Evolutionary conservation across 1,139 yeast species (phyloP).

Genomic region (Geotrichum histeridarum): DNA sequence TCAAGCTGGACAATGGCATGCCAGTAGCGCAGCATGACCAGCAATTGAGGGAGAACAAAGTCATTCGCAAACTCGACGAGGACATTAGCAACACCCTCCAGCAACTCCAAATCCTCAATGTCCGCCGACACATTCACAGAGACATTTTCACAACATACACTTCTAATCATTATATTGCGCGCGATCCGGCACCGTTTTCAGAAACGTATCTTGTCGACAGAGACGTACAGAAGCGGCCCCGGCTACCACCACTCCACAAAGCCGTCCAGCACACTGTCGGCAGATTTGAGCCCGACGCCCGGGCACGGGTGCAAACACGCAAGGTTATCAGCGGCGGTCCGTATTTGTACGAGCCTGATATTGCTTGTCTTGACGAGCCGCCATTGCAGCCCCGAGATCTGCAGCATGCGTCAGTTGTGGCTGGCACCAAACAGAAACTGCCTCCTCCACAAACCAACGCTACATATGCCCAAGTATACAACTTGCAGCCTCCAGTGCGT

Average conservation of each 20-base stretch:
- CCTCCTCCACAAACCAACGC: conserved; percentile 7
- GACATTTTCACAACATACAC: conserved; percentile 32
- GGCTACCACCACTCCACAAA: not conserved
- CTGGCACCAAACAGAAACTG: conserved; percentile 2
- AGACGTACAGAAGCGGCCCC: conserved; percentile 20
- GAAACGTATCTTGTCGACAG: conserved; percentile 29
- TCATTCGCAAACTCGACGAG: conserved; percentile 8
- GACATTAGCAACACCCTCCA: conserved; percentile 8
- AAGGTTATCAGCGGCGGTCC: not conserved
- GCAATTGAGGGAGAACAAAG: conserved; percentile 5
- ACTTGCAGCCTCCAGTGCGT: not conserved
- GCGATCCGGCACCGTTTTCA: conserved; percentile 21
- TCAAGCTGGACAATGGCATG: not conserved
- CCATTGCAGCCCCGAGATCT: not conserved
- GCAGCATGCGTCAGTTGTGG: not conserved
- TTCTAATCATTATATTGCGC: conserved; percentile 23
- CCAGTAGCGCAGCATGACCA: conserved; percentile 13
- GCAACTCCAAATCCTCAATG: conserved; percentile 5
- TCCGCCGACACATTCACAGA: conserved; percentile 31
- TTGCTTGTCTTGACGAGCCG: conserved; percentile 3
- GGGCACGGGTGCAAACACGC: conserved; percentile 7
- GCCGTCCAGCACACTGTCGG: conserved; percentile 12
- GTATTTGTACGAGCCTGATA: not conserved
- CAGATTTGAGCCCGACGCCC: conserved; percentile 4
- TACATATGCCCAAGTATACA: not conserved